These are phyloP conservation scores for Beauveria scarabaeidicola DNA, from an alignment of 2,329 filamentous ascomycete genomes.

Conservation along the genomic window DNA sequence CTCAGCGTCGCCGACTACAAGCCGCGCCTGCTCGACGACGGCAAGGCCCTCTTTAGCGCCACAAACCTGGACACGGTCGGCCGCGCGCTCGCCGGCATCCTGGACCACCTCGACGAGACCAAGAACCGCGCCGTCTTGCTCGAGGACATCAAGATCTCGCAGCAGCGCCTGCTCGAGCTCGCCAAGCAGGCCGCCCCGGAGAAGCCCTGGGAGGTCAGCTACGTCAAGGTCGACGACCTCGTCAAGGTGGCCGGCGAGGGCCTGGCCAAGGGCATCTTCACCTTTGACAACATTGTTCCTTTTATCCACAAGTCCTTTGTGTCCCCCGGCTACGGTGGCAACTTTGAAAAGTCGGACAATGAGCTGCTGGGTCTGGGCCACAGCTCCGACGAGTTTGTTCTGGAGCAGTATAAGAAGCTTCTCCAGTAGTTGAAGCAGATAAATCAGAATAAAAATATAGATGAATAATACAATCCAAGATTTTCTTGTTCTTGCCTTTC, in stretches of 20 bases:
- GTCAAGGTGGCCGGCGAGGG: conserved; percentile 21
- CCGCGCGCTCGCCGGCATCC: conserved; percentile 35
- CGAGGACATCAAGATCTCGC: conserved; percentile 38
- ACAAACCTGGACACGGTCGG: conserved; percentile 38
- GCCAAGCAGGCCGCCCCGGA: conserved; percentile 8
- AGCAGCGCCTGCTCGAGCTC: conserved; percentile 38
- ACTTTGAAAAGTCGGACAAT: conserved; percentile 31
- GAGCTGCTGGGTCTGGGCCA: conserved; percentile 36
- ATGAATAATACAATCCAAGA: background rate
- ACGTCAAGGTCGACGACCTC: conserved; percentile 22
- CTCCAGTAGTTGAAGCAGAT: background rate
- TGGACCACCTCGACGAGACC: conserved; percentile 36
- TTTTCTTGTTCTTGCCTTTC: background rate
- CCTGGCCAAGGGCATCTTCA: conserved; percentile 22
- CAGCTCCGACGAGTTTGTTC: conserved; percentile 31
- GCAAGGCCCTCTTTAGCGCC: conserved; percentile 34
- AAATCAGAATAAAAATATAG: background rate
- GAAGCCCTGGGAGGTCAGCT: conserved; percentile 22
- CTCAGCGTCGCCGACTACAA: conserved; percentile 31
- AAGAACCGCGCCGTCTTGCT: conserved; percentile 46
- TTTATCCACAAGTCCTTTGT: conserved; percentile 27
- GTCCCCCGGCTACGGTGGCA: conserved; percentile 23
- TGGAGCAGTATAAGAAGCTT: conserved; percentile 20
- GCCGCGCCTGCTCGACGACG: conserved; percentile 28
- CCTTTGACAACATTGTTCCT: conserved; percentile 21